A percentile compares a stretch with the other conserved stretches of the same genome.
These are phyloP conservation scores for Marasmius sp. DNA, from an alignment of 1,284 basidiomycete genomes.

Conservation along the genomic window DNA sequence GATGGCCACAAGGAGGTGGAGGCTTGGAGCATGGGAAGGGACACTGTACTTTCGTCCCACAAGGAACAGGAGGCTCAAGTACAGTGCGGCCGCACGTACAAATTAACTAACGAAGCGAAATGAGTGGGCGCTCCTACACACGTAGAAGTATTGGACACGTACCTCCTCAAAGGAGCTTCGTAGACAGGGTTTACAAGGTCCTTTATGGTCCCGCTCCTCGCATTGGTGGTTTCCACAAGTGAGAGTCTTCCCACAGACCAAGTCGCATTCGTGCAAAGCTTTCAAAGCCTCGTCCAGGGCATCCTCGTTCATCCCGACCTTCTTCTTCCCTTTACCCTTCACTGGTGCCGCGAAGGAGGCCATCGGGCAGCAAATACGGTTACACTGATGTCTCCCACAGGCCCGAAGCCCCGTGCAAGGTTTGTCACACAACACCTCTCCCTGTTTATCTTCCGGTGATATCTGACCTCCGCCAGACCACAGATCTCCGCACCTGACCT, in stretches of 20 bases:
- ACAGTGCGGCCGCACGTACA: conserved; percentile 74
- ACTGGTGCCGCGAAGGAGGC: conserved; percentile 52
- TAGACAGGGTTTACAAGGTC: conserved; percentile 78
- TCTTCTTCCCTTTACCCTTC: conserved; percentile 67
- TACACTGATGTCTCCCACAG: conserved; percentile 84
- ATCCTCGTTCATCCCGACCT: conserved; percentile 30
- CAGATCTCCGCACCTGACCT: conserved; percentile 49
- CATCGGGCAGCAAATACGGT: conserved; percentile 83
- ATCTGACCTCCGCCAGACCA: conserved; percentile 18
- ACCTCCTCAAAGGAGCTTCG: conserved; percentile 90
- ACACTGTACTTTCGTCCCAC: conserved; percentile 78
- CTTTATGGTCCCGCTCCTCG: conserved; percentile 78
- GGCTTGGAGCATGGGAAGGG: conserved; percentile 76
- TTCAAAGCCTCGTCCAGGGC: conserved; percentile 35
- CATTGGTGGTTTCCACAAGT: conserved; percentile 78
- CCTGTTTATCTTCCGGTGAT: conserved; percentile 27
- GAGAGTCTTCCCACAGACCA: conserved; percentile 73
- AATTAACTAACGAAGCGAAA: conserved; percentile 47
- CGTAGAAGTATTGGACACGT: conserved; percentile 18
- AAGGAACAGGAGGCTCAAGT: conserved; percentile 58
- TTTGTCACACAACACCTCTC: conserved; percentile 75
- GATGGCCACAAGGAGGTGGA: conserved; percentile 78
- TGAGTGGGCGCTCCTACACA: conserved; percentile 8
- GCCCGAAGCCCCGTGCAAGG: conserved; percentile 72
- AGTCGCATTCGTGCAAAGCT: conserved; percentile 76